phyloP scores from a whole-genome alignment of 768 basidiomycete species.

The Filobasidium wieringae region DNA sequence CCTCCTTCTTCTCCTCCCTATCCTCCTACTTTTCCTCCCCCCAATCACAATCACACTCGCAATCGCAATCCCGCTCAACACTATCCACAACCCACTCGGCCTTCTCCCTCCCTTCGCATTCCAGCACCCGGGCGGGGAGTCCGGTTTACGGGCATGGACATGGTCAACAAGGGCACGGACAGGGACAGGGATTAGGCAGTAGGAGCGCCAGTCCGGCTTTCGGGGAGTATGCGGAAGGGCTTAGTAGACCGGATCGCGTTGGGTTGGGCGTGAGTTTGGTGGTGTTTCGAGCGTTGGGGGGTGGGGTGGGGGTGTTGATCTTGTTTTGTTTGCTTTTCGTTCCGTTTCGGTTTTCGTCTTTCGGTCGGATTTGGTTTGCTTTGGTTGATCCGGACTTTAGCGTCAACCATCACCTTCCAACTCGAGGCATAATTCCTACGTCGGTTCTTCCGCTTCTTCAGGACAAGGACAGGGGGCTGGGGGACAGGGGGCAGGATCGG shows the following conservation, averaged over 20 bases:
- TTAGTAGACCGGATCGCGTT: not conserved
- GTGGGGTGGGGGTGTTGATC: not conserved
- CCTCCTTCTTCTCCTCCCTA: slow-evolving; percentile 8
- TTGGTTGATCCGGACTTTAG: not conserved
- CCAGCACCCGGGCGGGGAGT: not conserved
- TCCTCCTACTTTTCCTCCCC: slow-evolving; percentile 2
- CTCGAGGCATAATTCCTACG: not conserved
- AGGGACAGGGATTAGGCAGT: slow-evolving; percentile 6
- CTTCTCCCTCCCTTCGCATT: slow-evolving; percentile 8
- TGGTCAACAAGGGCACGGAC: not conserved
- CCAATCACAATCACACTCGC: not conserved
- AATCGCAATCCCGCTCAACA: not conserved
- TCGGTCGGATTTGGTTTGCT: not conserved
- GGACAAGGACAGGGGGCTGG: no score
- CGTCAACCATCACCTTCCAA: no score
- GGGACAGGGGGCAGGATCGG: not conserved
- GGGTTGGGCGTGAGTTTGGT: not conserved
- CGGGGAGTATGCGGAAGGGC: not conserved
- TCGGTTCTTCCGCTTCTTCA: no score
- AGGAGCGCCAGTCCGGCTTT: slow-evolving; percentile 8
- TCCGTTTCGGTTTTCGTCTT: not conserved
- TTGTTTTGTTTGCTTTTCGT: not conserved
- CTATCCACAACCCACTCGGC: not conserved
- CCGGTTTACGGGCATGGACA: not conserved
- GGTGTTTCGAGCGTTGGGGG: not conserved